phyloP scores from a whole-genome alignment of 225 moss, liverwort and hornwort species.

The Physcomitrellopsis africana region DNA sequence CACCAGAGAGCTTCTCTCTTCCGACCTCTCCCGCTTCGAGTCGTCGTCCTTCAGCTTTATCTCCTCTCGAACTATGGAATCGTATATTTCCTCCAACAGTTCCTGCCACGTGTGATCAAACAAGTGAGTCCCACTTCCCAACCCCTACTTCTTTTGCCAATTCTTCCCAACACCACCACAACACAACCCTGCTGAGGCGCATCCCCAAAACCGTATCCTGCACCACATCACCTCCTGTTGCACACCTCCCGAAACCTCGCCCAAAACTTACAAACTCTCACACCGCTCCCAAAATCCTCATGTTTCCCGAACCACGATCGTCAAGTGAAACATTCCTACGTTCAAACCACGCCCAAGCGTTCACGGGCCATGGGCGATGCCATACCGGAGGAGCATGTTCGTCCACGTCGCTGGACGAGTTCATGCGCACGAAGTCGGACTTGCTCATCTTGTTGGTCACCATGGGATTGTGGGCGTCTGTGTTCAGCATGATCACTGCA shows the following conservation, averaged over 20 bases:
- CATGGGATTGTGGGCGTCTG: conserved; percentile 98
- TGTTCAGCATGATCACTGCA: conserved; percentile 98
- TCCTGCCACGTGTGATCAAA: conserved; percentile 48
- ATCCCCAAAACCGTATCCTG: too few relatives aligned
- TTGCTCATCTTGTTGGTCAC: conserved; percentile 97
- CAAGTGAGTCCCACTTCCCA: conserved; percentile 1
- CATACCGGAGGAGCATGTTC: conserved; percentile 82
- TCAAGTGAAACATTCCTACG: too few relatives aligned
- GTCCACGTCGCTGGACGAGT: conserved; percentile 81
- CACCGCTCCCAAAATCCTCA: too few relatives aligned
- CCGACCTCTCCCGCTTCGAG: conserved; percentile 64
- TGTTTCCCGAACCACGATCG: too few relatives aligned
- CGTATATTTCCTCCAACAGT: conserved; percentile 94
- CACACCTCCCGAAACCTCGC: too few relatives aligned
- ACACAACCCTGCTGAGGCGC: too few relatives aligned
- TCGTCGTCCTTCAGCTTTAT: conserved; percentile 95
- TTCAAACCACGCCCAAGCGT: neutral
- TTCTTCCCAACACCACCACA: too few relatives aligned
- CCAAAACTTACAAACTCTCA: too few relatives aligned
- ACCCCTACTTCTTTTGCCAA: too few relatives aligned
- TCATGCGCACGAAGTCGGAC: conserved; percentile 91
- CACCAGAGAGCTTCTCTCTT: conserved; percentile 80
- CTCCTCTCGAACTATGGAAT: conserved; percentile 90
- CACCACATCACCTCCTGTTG: too few relatives aligned
- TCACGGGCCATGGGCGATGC: neutral